These are phyloP conservation scores for Dipteronia sinensis DNA, from an alignment of 345 rosid species.

Conservation along the genomic window DNA sequence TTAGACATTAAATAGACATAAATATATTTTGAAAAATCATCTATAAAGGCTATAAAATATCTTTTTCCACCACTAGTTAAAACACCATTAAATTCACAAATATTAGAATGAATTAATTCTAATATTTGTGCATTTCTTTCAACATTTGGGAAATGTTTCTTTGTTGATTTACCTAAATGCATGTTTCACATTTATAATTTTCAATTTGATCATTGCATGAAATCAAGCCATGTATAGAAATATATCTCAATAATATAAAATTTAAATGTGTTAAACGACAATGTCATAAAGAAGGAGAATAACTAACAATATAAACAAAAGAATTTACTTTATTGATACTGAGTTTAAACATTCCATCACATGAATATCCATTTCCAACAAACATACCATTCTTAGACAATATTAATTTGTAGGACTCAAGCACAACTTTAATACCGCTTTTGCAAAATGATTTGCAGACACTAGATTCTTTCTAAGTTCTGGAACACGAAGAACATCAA, in stretches of 20 bases:
- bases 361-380: not conserved
- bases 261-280: too few species aligned
- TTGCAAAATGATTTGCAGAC: not conserved
- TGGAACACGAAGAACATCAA: not conserved
- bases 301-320: too few species aligned
- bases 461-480: not conserved
- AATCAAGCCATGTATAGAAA: too few species aligned
- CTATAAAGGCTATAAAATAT: not conserved
- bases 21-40: not conserved
- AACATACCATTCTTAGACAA: not conserved
- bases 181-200: too few species aligned
- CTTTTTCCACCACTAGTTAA: not conserved
- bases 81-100: not conserved
- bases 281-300: too few species aligned
- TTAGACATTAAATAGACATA: not conserved
- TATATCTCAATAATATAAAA: too few species aligned
- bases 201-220: too few species aligned
- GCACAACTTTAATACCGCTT: not conserved
- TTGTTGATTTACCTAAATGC: too few species aligned
- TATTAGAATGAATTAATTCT: not conserved
- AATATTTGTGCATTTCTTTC: not conserved
- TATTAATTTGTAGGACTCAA: constrained; percentile 1
- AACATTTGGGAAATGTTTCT: not conserved
- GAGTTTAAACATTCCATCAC: too few species aligned
- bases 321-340: too few species aligned